Evolutionary conservation across 1,284 basidiomycete genomes (phyloP).

Genomic region (Cryptococcus sp.): DNA sequence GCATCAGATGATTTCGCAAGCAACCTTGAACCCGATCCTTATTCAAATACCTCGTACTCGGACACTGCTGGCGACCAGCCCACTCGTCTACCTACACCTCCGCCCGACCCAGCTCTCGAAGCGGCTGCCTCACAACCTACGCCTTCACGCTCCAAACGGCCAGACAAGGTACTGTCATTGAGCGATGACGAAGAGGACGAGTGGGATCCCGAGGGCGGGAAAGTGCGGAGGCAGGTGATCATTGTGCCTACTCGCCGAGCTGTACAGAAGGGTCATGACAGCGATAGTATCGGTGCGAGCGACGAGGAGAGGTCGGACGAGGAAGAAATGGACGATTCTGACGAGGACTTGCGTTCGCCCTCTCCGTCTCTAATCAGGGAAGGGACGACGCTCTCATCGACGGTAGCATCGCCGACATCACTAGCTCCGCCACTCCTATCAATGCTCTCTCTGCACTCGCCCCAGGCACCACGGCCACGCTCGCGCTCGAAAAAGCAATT

Average conservation of each 20-base stretch:
- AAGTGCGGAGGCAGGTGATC: slow-evolving; percentile 19
- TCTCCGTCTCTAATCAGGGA: slow-evolving; percentile 7
- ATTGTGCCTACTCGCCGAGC: slow-evolving; percentile 32
- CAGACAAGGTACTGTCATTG: slow-evolving; percentile 25
- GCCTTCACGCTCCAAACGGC: slow-evolving; percentile 6
- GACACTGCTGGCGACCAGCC: not conserved
- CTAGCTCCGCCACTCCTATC: slow-evolving; percentile 9
- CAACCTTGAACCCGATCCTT: no score
- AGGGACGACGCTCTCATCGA: slow-evolving; percentile 9
- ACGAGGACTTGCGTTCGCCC: not conserved
- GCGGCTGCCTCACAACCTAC: slow-evolving; percentile 2
- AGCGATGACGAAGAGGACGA: slow-evolving; percentile 44
- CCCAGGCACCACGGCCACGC: slow-evolving; percentile 26
- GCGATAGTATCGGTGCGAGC: slow-evolving; percentile 10
- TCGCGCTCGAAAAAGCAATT: slow-evolving; percentile 4
- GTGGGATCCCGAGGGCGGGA: slow-evolving; percentile 38
- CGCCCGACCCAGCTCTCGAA: not conserved
- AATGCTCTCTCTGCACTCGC: slow-evolving; percentile 23
- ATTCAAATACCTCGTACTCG: no score
- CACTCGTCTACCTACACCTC: slow-evolving; percentile 1
- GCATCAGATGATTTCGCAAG: no score
- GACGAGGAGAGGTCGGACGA: slow-evolving; percentile 9
- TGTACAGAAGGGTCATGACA: slow-evolving; percentile 11
- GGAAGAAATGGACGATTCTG: slow-evolving; percentile 5
- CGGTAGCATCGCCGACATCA: not conserved